These are phyloP conservation scores for Bipolaris cookei DNA, from an alignment of 2,329 filamentous ascomycete species.

Conservation along the genomic window DNA sequence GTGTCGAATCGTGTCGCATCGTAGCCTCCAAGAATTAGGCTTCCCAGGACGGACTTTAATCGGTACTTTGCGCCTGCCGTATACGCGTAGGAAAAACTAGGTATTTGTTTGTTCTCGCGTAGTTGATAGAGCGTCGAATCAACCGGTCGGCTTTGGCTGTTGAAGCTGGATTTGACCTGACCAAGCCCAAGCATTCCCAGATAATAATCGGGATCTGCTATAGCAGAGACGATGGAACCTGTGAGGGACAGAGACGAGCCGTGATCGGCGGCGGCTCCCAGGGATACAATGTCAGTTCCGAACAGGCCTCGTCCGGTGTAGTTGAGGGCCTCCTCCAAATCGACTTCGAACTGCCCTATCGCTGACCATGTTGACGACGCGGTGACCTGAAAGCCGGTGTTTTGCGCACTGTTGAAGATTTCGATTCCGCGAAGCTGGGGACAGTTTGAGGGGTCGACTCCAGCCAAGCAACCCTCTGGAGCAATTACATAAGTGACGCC, in stretches of 20 bases:
- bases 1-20: slow-evolving; percentile 48
- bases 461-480: slow-evolving; percentile 45
- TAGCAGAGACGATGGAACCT: slow-evolving; percentile 38
- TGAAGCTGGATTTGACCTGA: slow-evolving; percentile 39
- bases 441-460: slow-evolving; percentile 38
- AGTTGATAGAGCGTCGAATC: slow-evolving; percentile 39
- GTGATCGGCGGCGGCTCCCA: slow-evolving; percentile 33
- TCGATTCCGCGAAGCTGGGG: slow-evolving; percentile 40
- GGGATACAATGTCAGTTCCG: slow-evolving; percentile 40
- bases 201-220: slow-evolving; percentile 40
- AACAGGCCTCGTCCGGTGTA: slow-evolving; percentile 38
- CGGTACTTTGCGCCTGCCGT: slow-evolving; percentile 47
- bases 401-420: slow-evolving; percentile 38
- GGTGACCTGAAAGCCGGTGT: slow-evolving; percentile 41
- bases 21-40: slow-evolving; percentile 52
- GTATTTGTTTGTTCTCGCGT: slow-evolving; percentile 39
- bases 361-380: slow-evolving; percentile 41
- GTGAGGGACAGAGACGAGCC: slow-evolving; percentile 29
- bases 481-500: slow-evolving; percentile 39
- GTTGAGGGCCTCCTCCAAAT: slow-evolving; percentile 39
- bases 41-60: slow-evolving; percentile 43
- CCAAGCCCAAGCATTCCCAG: slow-evolving; percentile 42
- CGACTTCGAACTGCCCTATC: slow-evolving; percentile 42
- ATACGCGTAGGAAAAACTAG: slow-evolving; percentile 46
- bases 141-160: slow-evolving; percentile 33